Base-by-base conservation (phyloP, 176 grass and related monocot genomes). In the Paspalum vaginatum region DNA sequence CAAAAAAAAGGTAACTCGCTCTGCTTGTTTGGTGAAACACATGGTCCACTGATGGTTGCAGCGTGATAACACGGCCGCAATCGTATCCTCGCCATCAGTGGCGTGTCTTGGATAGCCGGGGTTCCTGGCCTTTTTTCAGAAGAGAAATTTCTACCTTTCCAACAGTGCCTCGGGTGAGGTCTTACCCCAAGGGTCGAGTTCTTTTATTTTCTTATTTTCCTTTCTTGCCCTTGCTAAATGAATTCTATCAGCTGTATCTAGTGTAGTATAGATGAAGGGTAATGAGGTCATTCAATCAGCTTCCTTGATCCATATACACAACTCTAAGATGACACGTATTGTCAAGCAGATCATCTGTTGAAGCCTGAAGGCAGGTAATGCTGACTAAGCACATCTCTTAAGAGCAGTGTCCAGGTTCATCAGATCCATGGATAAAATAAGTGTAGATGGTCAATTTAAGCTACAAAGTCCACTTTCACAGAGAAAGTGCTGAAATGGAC, bases 391-490 rank as follows among this genome's bases (percentile, higher is more conserved):
- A 58, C 15, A 12, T 81, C 64, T 68, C 18, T 26, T 3, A 27
- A 83, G n/a, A n/a, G n/a, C n/a, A 83, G 13, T 46, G 46, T 48
- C 77, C 41, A 89, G 59, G 3, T 75, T 85, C 25, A 38, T 73
- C 40, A 37, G 37, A 65, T 65, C 41, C 5, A 27, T 60, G 40
- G 9, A 57, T 21, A 37, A 40, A 57, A 66, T 56, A 57, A 70
- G 16, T 70, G 48, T 63, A 3, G 56, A 12, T 22, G 54, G 54
- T 50, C 46, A 73, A 11, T 50, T 65, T 57, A 38, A 58, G 21
- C 0, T 84, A 15, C 61, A 77, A 40, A 76, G 27, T 72, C 54
- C 46, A 79, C 18, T 62, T 79, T 2, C 25, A 40, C 27, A 20
- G 43, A 20, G 43, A 72, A 61, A 70, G 41, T 85, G 26, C 56